phyloP scores from a whole-genome alignment of 345 rosid species.

The Gossypium anomalum region DNA sequence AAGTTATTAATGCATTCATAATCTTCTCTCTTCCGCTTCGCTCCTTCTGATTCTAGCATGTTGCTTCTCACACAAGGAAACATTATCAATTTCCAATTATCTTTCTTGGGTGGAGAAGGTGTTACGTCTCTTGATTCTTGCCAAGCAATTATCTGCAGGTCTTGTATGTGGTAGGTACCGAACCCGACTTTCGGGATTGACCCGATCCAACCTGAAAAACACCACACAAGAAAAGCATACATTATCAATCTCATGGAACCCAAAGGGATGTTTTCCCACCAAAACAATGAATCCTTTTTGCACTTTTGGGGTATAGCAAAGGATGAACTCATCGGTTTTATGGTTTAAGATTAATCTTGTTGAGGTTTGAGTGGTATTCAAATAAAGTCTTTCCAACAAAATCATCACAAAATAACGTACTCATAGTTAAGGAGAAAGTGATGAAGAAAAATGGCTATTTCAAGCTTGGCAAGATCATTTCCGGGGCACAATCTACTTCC shows the following conservation, averaged over 20 bases:
- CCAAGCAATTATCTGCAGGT: background rate
- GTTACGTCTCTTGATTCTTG: background rate
- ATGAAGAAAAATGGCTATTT: background rate
- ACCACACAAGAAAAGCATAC: background rate
- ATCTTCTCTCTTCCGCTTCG: too few species aligned
- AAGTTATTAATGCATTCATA: too few species aligned
- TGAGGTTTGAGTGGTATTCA: background rate
- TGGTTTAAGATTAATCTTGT: too few species aligned
- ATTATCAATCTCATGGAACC: too few species aligned
- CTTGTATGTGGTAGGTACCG: background rate
- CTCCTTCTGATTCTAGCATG: too few species aligned
- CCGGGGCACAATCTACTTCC: slow-evolving; percentile 2
- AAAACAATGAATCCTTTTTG: too few species aligned
- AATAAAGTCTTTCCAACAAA: too few species aligned
- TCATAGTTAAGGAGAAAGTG: background rate
- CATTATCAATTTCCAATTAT: too few species aligned
- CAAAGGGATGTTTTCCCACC: too few species aligned
- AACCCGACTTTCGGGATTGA: background rate
- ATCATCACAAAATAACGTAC: background rate
- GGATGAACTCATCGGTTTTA: too few species aligned
- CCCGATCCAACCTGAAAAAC: background rate
- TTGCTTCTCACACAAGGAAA: too few species aligned
- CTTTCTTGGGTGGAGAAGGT: background rate
- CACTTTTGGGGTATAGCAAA: too few species aligned
- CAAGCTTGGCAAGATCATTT: background rate